Base-by-base conservation (phyloP, 1,139 yeast genomes). In the Hemisphaericaspora xylofermentans region DNA sequence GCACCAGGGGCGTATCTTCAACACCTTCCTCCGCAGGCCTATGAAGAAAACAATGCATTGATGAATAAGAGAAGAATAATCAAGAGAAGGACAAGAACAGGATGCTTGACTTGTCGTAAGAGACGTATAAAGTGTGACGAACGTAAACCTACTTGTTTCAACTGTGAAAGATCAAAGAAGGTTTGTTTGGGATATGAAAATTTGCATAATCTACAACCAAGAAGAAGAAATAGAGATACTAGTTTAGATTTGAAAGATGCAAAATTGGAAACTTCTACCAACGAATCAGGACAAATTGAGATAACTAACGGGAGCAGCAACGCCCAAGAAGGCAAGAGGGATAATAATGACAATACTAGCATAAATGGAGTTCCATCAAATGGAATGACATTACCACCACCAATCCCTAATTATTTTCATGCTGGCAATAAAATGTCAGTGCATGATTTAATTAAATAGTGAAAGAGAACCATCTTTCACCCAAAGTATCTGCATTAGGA, bases 81-180 rank as follows among this genome's bases (percentile, higher is more conserved):
- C 32, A 70, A 71, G 59, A 60, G 79, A 50, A 64, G 85, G 53
- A 84, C 91, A 3, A 73, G 85, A 57, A 82, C 91, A 0, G 93
- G 93, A 2, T 84, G 93, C 56, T 58, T 83, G 42, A 84, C 91
- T 0, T 84, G 93, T 56, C 68, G 91, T 33, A 78, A 79, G 52
- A 68, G 91, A 53, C 67, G 89, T 46, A 83, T 84, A 50, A 79
- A 79, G 57, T 84, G 93, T 63, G 93, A 84, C 57, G 93, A 84
- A 60, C 64, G 83, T 39, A 84, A 82, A 51, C 93, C 93, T 1
- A 72, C 75, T 39, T 86, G 94, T 56, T 71, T 68, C 53, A 85
- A 86, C 58, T 86, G 95, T 58, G 85, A 80, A 53, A 75, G 86
- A 48, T 74, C 84, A 35, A 80, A 80, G 48, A 80, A 86, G 48